phyloP scores from a whole-genome alignment of 1,284 basidiomycete genomes.

The Naganishia liquefaciens region DNA sequence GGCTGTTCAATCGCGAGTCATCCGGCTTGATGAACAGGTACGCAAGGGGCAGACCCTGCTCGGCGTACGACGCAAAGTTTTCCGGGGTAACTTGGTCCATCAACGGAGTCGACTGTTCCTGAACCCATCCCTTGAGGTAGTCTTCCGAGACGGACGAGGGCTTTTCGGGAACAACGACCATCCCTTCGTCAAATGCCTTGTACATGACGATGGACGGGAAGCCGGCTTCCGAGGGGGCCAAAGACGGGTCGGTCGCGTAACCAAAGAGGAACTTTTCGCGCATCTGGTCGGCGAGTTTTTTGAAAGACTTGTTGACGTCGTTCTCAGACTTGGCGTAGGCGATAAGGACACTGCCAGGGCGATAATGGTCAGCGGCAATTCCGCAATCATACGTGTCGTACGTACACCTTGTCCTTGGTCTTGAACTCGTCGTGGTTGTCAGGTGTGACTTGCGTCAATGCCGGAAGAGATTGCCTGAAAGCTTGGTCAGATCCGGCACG shows the following conservation, averaged over 20 bases:
- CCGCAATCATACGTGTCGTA: constrained; percentile 2
- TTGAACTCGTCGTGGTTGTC: constrained; percentile 82
- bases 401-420: constrained; percentile 76
- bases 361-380: not conserved
- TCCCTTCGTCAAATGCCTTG: constrained; percentile 87
- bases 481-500: constrained; percentile 30
- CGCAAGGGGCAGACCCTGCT: constrained; percentile 80
- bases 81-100: constrained; percentile 92
- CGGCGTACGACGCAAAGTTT: constrained; percentile 86
- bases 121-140: constrained; percentile 74
- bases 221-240: constrained; percentile 71
- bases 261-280: constrained; percentile 95
- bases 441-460: constrained; percentile 76
- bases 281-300: constrained; percentile 75
- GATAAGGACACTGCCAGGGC: constrained; percentile 65
- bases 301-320: constrained; percentile 71
- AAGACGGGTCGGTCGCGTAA: constrained; percentile 69
- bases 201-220: constrained; percentile 84
- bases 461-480: constrained; percentile 87
- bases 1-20: constrained; percentile 59
- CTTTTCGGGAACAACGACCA: constrained; percentile 61
- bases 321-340: constrained; percentile 75
- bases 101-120: constrained; percentile 80
- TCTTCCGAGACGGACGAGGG: constrained; percentile 58
- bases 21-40: constrained; percentile 92